phyloP scores from a whole-genome alignment of 2,329 filamentous ascomycete species.

The Metarhizium brunneum region DNA sequence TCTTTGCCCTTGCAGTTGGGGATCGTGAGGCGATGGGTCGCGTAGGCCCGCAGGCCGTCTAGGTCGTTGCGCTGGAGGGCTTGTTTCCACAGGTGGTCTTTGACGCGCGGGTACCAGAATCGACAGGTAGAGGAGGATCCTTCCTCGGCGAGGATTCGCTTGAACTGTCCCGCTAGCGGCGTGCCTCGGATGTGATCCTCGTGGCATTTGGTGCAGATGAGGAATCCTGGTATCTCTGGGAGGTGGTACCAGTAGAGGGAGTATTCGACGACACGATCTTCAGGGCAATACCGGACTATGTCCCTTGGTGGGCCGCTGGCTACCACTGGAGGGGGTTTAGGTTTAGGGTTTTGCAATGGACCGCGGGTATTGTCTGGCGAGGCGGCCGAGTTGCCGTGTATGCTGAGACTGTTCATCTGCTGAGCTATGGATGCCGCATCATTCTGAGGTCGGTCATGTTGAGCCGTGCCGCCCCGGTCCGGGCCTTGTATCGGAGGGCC shows the following conservation, averaged over 20 bases:
- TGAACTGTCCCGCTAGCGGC: conserved; percentile 19
- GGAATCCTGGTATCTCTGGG: conserved; percentile 17
- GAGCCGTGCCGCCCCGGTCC: neutral
- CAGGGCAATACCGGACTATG: conserved; percentile 18
- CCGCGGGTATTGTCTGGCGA: neutral
- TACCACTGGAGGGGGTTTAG: conserved; percentile 7
- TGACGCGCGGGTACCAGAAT: conserved; percentile 23
- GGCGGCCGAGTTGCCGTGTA: neutral
- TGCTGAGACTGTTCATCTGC: neutral
- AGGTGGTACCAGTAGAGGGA: conserved; percentile 22
- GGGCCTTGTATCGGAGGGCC: neutral
- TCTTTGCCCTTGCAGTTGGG: conserved; percentile 19
- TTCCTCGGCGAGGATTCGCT: conserved; percentile 13
- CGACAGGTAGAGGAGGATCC: conserved; percentile 20
- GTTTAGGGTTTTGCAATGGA: neutral
- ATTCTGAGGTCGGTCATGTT: neutral
- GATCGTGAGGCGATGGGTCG: conserved; percentile 16
- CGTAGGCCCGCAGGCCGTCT: conserved; percentile 16
- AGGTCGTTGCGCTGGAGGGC: conserved; percentile 18
- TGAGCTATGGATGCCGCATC: neutral
- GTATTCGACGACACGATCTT: conserved; percentile 17
- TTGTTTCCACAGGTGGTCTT: conserved; percentile 22
- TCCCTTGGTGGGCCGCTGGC: conserved; percentile 15
- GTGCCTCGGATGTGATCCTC: conserved; percentile 25
- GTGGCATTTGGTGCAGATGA: conserved; percentile 33